Conservation (phyloP, 75 land plant species). For the Selaginella tamariscina region DNA sequence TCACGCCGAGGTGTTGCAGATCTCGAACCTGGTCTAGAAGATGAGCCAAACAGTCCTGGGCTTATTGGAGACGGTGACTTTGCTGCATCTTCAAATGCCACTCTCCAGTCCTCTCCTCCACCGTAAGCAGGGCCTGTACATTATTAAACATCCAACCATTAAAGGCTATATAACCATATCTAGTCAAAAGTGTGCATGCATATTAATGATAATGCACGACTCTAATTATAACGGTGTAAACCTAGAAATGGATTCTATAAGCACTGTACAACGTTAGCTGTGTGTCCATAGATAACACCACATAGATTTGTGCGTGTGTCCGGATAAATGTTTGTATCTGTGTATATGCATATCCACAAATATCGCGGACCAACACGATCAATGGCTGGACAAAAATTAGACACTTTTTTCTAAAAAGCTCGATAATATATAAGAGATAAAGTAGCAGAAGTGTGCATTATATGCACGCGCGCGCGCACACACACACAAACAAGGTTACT, state of each 20-base stretch:
- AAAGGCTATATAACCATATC: not conserved
- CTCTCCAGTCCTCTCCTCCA: conserved; percentile 70
- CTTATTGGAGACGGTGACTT: conserved; percentile 14
- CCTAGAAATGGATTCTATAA: not conserved
- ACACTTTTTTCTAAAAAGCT: not conserved
- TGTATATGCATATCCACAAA: too few species aligned
- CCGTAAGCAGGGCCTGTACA: conserved; percentile 42
- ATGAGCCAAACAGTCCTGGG: not conserved
- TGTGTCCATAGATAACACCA: not conserved
- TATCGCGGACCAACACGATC: too few species aligned
- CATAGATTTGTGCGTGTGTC: conserved; percentile 23
- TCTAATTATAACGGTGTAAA: not conserved
- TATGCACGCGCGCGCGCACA: not conserved
- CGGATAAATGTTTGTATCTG: too few species aligned
- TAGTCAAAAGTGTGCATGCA: not conserved
- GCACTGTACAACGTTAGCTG: not conserved
- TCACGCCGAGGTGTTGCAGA: not conserved
- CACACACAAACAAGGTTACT: conserved; percentile 21
- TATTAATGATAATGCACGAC: not conserved
- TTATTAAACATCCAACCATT: too few species aligned
- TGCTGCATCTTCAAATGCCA: conserved; percentile 88
- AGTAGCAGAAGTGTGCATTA: not conserved
- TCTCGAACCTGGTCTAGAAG: not conserved
- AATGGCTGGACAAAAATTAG: not conserved
- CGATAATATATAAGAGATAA: not conserved